These are phyloP conservation scores for Penicillium herquei DNA, from an alignment of 495 filamentous ascomycete species.

Conservation along the genomic window DNA sequence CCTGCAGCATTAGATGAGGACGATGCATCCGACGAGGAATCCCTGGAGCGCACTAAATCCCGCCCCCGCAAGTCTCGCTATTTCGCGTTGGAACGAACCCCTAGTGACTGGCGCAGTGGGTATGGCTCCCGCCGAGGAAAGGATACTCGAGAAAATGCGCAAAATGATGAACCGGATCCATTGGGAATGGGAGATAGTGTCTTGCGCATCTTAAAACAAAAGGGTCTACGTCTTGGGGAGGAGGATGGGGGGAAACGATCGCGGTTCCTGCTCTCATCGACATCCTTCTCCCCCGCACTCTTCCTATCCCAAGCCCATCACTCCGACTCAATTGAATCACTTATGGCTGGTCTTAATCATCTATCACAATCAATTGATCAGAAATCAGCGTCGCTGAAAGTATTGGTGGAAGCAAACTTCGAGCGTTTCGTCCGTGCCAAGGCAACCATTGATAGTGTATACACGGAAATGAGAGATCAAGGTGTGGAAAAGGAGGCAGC, in stretches of 20 bases:
- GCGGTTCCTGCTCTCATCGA: conserved; percentile 90
- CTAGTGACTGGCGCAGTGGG: conserved; percentile 64
- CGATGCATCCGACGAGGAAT: conserved; percentile 67
- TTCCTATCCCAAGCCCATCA: conserved; percentile 91
- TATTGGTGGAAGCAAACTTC: conserved; percentile 95
- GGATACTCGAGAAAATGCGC: conserved; percentile 71
- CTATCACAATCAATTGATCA: conserved; percentile 91
- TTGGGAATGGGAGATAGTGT: conserved; percentile 80
- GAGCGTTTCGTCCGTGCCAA: conserved; percentile 96
- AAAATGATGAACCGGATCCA: conserved; percentile 89
- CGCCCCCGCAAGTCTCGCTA: conserved; percentile 74
- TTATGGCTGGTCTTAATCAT: conserved; percentile 76
- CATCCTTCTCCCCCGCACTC: conserved; percentile 87
- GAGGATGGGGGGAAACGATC: conserved; percentile 81
- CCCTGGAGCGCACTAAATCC: conserved; percentile 43
- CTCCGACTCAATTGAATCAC: conserved; percentile 71
- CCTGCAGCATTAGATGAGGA: conserved; percentile 74
- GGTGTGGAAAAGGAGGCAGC: conserved; percentile 60
- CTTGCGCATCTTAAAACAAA: conserved; percentile 70
- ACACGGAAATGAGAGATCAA: conserved; percentile 93
- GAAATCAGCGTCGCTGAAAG: conserved; percentile 92
- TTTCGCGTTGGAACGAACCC: conserved; percentile 73
- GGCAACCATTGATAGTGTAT: conserved; percentile 95
- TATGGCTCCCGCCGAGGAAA: conserved; percentile 68
- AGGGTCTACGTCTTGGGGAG: conserved; percentile 72